Evolutionary conservation across 306 rosid species (phyloP), one percentile per base, ranked within the genome.

Genomic region (Vicia sativa): DNA sequence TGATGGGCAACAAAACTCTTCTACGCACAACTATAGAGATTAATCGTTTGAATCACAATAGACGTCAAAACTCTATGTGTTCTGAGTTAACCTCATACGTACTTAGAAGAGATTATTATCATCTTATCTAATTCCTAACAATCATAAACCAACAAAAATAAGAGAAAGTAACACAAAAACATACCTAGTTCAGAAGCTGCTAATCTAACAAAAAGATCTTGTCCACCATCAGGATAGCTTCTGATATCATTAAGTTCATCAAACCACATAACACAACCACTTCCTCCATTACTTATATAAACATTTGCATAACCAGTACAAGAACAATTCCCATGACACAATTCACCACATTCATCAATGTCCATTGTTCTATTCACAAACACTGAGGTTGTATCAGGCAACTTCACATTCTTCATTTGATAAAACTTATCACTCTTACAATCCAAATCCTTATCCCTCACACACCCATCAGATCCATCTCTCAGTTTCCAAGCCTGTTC

Each of bases 401-500:
- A 43, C 79, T 90, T 87, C 81, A 87, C 64, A 12, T 69, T 42
- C 81, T 65, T 5, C 76, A 85, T 0, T 4, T 0, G 59, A 77
- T 60, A 43, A 62, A 90, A 87, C 70, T 44, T 42, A 38, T 86
- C 97, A 8, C 6, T 79, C 19, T 2, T 50, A 43, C 98, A 89
- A 1, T 68, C 77, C 74, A 87, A 62, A 2, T 62, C 6, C 0
- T 73, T 79, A 3, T 75, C 79, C 75, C 97, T 85, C 62, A 76
- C 75, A 74, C 97, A 92, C 66, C 97, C 97, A 38, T 68, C 91
- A 0, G 85, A 75, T 46, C 96, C 92, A 19, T 92, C 91, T 80
- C 98, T 81, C 72, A 80, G 45, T 26, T 56, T 80, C 96, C 98
- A 92, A 0, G 89, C 91, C 29, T 75, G 69, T 41, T 15, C 37